Base-by-base conservation (phyloP, 257 asterid genomes). In the Ligustrum vulgare region DNA sequence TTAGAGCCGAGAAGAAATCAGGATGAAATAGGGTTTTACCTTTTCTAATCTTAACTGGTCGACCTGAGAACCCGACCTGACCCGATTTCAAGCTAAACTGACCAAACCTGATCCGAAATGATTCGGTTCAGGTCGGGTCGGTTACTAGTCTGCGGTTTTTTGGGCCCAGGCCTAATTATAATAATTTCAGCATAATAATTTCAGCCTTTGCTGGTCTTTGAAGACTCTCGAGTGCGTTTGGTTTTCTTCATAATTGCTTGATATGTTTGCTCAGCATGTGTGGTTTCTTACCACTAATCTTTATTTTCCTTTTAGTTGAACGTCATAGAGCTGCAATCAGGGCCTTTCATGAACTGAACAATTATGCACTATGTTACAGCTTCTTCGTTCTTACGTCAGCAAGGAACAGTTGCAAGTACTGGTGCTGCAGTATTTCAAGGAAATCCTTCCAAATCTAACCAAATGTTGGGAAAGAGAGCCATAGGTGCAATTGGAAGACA, bases 291-390 rank as follows among this genome's bases (percentile, higher is more conserved):
- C 25, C 28, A 60, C 32, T 10, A 3, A 23, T 60, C 67, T 60
- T 60, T 23, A 60, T 23, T 60, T 34, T 7, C 15, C 32, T 84
- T 77, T 67, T 91, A 95, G 99, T 90, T 71, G 96, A 89, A 80
- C 87, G 88, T 41, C 97, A 88, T 85, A 75, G 77, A 69, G 87
- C 90, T 72, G 96, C 99, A 80, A 84, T 91, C 79, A 88, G 91
- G 87, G 97, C 96, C 71, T 88, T 93, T 45, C 91, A 97, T 34
- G 94, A 91, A 86, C 91, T 69, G 96, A 88, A 73, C 96, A 86
- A 81, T 69, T 88, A 72, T 73, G 22, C 51, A 89, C 96, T 70
- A 86, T 75, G 87, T 39, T 93, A 74, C 89, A 75, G 70, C 79
- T 95, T 71, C 87, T 91, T 20, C 83, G 88, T 62, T 91, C 97